Base-by-base conservation (phyloP, 2,329 filamentous ascomycete genomes). In the Exutisphaerella laricina region DNA sequence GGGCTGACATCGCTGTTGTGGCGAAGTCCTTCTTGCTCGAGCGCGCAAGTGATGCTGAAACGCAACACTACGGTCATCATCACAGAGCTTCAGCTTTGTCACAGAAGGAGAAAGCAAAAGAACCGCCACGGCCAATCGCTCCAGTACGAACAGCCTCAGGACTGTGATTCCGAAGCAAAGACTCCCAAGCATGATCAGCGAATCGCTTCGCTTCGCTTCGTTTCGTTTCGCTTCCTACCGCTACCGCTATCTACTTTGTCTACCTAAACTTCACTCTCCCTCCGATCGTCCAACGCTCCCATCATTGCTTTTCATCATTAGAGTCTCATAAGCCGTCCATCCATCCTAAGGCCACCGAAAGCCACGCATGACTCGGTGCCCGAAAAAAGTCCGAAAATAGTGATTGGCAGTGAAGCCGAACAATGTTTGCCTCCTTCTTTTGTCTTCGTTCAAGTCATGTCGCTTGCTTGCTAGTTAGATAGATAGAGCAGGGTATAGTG, bases 191-290 rank as follows among this genome's bases (percentile, higher is more conserved):
- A 13, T 6, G 31, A 13, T 30, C n/a, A 40, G 28, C 26, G 38
- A 40, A 40, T 40, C 38, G 38, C n/a, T 40, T 40, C 23, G 20
- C 22, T 33, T 33, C 29, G 17, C 28, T 40, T 20, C 38, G 38
- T 29, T 40, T 23, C 28, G 5, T 9, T 16, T 30, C 23, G 23
- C 38, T 40, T 16, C 17, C 31, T 34, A 17, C 31, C 18, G 21
- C 4, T 12, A 20, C 18, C 20, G 13, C 18, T 23, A n/a, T 16
- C 18, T 21, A 21, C 20, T 3, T 13, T 10, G 16, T 35, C 16
- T 12, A 13, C 20, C 18, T 20, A 7, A 4, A 10, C 29, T 17
- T 18, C 12, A 6, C 4, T 22, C 33, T 26, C 12, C n/a, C n/a
- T n/a, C n/a, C n/a, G n/a, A n/a, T n/a, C n/a, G n/a, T n/a, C n/a